A percentile compares a stretch with the other conserved stretches of the same genome.
phyloP scores from a whole-genome alignment of 495 filamentous ascomycete genomes.

The Friedmanniomyces endolithicus region DNA sequence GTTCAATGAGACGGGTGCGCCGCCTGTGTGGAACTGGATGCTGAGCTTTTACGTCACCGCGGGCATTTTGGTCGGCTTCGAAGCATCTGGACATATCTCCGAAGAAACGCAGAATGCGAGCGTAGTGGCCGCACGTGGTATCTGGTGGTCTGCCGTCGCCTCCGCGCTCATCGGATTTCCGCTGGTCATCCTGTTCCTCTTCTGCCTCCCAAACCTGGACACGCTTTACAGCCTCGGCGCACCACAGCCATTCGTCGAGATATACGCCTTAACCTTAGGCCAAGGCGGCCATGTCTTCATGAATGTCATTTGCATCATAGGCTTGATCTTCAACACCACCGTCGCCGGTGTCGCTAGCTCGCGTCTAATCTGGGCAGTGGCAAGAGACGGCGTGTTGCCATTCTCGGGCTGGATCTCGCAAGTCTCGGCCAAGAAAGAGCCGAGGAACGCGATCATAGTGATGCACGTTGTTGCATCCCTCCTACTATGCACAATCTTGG shows the following conservation, averaged over 20 bases:
- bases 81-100: conserved; percentile 44
- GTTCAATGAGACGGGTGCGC: conserved; percentile 45
- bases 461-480: conserved; percentile 40
- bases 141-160: conserved; percentile 43
- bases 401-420: conserved; percentile 43
- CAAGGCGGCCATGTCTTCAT: conserved; percentile 44
- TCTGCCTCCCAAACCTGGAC: conserved; percentile 32
- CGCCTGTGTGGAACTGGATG: conserved; percentile 48
- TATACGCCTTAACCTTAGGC: conserved; percentile 42
- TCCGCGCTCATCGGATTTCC: conserved; percentile 40
- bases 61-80: conserved; percentile 47
- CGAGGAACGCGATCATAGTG: conserved; percentile 43
- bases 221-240: conserved; percentile 34
- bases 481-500: conserved; percentile 42
- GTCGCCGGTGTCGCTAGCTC: conserved; percentile 44
- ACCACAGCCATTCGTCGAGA: conserved; percentile 42
- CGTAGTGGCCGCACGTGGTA: conserved; percentile 41
- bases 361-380: conserved; percentile 44
- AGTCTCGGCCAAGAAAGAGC: conserved; percentile 38
- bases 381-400: conserved; percentile 43
- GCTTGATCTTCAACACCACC: conserved; percentile 36
- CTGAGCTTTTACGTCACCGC: conserved; percentile 46
- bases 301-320: conserved; percentile 41
- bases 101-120: conserved; percentile 48
- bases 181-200: conserved; percentile 44